Conservation (phyloP, 257 asterid species). For the Nicotiana tabacum region DNA sequence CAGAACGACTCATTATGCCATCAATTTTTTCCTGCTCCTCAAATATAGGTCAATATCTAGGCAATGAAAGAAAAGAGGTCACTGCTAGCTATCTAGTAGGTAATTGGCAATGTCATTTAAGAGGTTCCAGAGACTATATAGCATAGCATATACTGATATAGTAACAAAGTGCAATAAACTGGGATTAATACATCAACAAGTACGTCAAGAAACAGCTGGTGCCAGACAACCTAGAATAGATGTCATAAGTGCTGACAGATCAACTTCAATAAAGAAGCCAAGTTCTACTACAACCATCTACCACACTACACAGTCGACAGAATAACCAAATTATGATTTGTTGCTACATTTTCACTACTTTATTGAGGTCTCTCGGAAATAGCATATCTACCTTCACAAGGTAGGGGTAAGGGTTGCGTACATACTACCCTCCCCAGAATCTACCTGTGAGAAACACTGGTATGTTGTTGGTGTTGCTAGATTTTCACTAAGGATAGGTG, state of each 20-base stretch:
- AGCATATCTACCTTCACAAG: no score
- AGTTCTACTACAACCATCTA: not conserved
- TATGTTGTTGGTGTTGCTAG: not conserved
- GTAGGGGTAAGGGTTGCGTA: no score
- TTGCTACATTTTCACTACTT: not conserved
- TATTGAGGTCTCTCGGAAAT: no score
- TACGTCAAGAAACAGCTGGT: not conserved
- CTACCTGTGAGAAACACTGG: no score
- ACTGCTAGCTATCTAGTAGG: not conserved
- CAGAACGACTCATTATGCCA: not conserved
- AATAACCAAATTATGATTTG: not conserved
- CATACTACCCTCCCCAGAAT: no score
- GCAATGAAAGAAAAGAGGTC: not conserved
- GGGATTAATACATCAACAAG: not conserved
- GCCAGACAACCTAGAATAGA: not conserved
- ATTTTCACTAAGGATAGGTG: not conserved
- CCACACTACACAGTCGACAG: not conserved
- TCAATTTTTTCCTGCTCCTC: no score
- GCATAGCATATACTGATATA: not conserved
- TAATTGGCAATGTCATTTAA: not conserved
- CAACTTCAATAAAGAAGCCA: not conserved
- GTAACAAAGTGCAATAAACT: not conserved
- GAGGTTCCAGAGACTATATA: not conserved
- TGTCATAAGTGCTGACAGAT: not conserved
- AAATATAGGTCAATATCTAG: not conserved